Percentiles rank a stretch among this genome's conserved stretches.
phyloP scores from a whole-genome alignment of 2,329 filamentous ascomycete genomes.

The Oidium heveae region DNA sequence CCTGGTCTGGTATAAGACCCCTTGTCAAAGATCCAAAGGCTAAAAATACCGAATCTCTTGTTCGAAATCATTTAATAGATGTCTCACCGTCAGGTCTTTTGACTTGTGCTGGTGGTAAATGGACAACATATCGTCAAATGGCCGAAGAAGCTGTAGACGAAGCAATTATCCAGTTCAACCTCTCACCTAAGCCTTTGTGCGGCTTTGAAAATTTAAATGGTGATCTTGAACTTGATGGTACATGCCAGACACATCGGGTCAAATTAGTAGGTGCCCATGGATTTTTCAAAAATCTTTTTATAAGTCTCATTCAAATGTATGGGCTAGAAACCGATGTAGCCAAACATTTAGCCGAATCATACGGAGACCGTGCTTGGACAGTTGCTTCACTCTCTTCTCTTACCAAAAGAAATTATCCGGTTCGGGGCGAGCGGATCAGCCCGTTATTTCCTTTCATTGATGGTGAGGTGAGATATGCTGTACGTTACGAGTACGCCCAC shows the following conservation, averaged over 20 bases:
- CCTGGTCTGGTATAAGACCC: slow-evolving; percentile 72
- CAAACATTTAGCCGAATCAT: slow-evolving; percentile 64
- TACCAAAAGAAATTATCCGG: slow-evolving; percentile 58
- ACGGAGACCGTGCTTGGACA: slow-evolving; percentile 81
- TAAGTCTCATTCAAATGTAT: slow-evolving; percentile 84
- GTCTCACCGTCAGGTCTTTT: slow-evolving; percentile 56
- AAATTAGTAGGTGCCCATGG: slow-evolving; percentile 65
- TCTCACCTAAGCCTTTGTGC: slow-evolving; percentile 35
- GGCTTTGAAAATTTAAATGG: slow-evolving; percentile 48
- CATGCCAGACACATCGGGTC: slow-evolving; percentile 63
- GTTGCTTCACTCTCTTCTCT: slow-evolving; percentile 58
- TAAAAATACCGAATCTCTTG: slow-evolving; percentile 63
- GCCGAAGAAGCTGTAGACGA: slow-evolving; percentile 72
- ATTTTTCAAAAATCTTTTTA: slow-evolving; percentile 76
- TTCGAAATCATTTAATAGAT: slow-evolving; percentile 65
- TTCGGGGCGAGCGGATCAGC: slow-evolving; percentile 57
- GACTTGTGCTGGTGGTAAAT: slow-evolving; percentile 73
- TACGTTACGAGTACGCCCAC: slow-evolving; percentile 75
- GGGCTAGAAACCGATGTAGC: slow-evolving; percentile 81
- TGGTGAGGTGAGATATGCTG: slow-evolving; percentile 71
- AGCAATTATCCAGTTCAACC: slow-evolving; percentile 41
- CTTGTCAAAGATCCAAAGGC: slow-evolving; percentile 71
- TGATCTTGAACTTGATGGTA: slow-evolving; percentile 41
- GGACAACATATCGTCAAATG: slow-evolving; percentile 88
- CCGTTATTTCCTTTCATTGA: slow-evolving; percentile 74